These are phyloP conservation scores for Colletotrichum sublineola DNA, from an alignment of 2,329 filamentous ascomycete species.

Conservation along the genomic window DNA sequence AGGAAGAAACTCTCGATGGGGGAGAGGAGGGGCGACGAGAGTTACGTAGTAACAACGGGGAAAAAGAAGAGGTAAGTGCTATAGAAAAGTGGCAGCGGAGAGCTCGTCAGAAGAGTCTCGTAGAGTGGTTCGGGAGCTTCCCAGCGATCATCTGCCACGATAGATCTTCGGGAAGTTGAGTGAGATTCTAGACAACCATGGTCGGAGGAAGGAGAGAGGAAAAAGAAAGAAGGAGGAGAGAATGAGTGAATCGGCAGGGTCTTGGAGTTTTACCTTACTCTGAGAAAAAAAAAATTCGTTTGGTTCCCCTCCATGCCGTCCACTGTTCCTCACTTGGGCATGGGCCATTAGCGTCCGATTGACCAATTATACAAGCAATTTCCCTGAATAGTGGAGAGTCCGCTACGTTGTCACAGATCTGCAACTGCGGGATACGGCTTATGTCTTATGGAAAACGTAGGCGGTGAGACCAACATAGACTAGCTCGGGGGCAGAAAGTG, in stretches of 20 bases:
- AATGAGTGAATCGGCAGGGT: slow-evolving; percentile 20
- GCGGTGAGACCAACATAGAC: slow-evolving; percentile 18
- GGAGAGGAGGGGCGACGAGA: slow-evolving; percentile 20
- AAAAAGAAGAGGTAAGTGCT: slow-evolving; percentile 21
- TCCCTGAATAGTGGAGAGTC: slow-evolving; percentile 25
- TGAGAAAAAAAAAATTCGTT: slow-evolving; percentile 34
- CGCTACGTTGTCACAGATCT: slow-evolving; percentile 37
- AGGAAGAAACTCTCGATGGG: slow-evolving; percentile 25
- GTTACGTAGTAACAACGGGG: slow-evolving; percentile 15
- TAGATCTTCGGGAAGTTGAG: slow-evolving; percentile 44
- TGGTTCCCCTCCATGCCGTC: slow-evolving; percentile 30
- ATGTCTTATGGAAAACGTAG: slow-evolving; percentile 18
- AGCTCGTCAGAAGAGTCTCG: slow-evolving; percentile 43
- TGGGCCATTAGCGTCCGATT: slow-evolving; percentile 21
- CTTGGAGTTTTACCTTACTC: slow-evolving; percentile 43
- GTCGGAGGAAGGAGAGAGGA: slow-evolving; percentile 40
- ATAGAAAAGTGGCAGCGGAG: slow-evolving; percentile 35
- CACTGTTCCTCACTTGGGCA: slow-evolving; percentile 9
- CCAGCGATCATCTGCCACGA: slow-evolving; percentile 45
- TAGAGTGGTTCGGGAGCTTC: slow-evolving; percentile 39
- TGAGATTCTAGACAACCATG: slow-evolving; percentile 41
- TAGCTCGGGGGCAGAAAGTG: slow-evolving; percentile 20
- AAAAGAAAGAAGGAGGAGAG: slow-evolving; percentile 35
- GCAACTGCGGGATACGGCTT: slow-evolving; percentile 29
- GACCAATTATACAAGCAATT: slow-evolving; percentile 38